Percentiles rank a stretch among this genome's conserved stretches.
Conservation (phyloP, 2,329 filamentous ascomycete species). For the Zymoseptoria pseudotritici region DNA sequence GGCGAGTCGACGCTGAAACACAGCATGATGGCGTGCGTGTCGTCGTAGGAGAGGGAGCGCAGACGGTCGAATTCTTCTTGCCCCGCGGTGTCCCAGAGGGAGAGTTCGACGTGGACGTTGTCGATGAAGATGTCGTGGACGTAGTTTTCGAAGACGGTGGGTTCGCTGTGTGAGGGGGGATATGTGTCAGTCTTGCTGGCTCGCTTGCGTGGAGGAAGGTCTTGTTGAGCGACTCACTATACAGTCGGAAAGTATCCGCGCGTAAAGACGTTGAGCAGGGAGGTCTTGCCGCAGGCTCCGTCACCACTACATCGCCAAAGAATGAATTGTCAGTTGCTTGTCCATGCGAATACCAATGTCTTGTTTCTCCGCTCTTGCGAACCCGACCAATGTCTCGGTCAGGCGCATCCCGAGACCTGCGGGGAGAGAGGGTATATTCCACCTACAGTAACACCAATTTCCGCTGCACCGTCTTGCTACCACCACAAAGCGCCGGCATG, state of each 20-base stretch:
- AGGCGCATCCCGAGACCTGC: neutral
- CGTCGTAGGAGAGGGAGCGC: conserved; percentile 92
- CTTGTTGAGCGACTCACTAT: conserved; percentile 52
- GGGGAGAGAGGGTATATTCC: conserved; percentile 8
- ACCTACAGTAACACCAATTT: conserved; percentile 90
- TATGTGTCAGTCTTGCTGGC: neutral
- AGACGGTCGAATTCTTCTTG: conserved; percentile 98
- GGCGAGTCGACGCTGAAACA: conserved; percentile 96
- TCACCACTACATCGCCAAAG: conserved; percentile 59
- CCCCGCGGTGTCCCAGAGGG: conserved; percentile 95
- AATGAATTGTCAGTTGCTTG: conserved; percentile 1
- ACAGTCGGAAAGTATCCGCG: conserved; percentile 97
- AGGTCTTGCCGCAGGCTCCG: conserved; percentile 95
- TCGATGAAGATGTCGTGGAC: conserved; percentile 99
- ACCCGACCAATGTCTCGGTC: neutral
- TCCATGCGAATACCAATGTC: neutral
- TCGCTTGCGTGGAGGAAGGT: neutral
- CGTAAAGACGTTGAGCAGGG: conserved; percentile 94
- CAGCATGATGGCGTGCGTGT: conserved; percentile 97
- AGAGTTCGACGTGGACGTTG: conserved; percentile 91
- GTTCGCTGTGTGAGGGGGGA: conserved; percentile 54
- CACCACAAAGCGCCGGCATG: conserved; percentile 43
- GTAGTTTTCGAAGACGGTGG: conserved; percentile 98
- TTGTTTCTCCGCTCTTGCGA: no score
- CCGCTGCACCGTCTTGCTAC: conserved; percentile 72